Percentiles rank a stretch among this genome's conserved stretches.
Conservation (phyloP, 805 yeast genomes). For the Metschnikowia kofuensis region DNA sequence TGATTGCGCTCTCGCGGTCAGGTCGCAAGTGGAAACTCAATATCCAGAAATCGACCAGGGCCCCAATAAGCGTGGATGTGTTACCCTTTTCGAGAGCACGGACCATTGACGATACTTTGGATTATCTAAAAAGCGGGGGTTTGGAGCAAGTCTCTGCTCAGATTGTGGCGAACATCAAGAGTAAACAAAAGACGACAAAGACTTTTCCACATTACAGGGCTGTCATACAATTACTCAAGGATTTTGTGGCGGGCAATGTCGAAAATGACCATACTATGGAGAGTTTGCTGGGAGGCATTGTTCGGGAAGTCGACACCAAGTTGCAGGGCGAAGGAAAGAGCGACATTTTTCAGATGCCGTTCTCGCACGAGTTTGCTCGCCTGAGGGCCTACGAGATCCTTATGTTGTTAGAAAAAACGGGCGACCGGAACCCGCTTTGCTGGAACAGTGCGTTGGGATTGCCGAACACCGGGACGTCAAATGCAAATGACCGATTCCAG, state of each 20-base stretch:
- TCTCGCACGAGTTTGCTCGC: slow-evolving; percentile 45
- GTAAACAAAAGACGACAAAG: not conserved
- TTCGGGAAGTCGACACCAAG: slow-evolving; percentile 26
- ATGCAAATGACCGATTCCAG: slow-evolving; percentile 42
- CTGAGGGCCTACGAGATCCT: slow-evolving; percentile 52
- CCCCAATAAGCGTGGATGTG: slow-evolving; percentile 34
- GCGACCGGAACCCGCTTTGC: slow-evolving; percentile 46
- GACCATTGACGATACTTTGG: slow-evolving; percentile 15
- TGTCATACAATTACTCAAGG: slow-evolving; percentile 46
- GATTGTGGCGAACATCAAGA: not conserved
- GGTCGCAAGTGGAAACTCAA: slow-evolving; percentile 22
- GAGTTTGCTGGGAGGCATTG: slow-evolving; percentile 41
- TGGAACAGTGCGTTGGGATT: slow-evolving; percentile 47
- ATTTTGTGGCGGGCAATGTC: slow-evolving; percentile 55
- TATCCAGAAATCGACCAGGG: slow-evolving; percentile 23
- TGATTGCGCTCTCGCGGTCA: slow-evolving; percentile 12
- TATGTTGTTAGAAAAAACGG: slow-evolving; percentile 20
- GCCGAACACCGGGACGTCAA: slow-evolving; percentile 43
- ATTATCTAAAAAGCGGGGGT: slow-evolving; percentile 22
- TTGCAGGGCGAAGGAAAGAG: slow-evolving; percentile 1
- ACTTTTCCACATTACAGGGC: slow-evolving; percentile 26
- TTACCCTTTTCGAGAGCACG: slow-evolving; percentile 24
- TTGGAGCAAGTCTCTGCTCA: slow-evolving; percentile 22
- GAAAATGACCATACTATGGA: slow-evolving; percentile 44
- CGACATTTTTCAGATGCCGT: slow-evolving; percentile 4